These are phyloP conservation scores for Pseudogymnoascus sp. DNA, from an alignment of 2,329 filamentous ascomycete species.

Conservation along the genomic window DNA sequence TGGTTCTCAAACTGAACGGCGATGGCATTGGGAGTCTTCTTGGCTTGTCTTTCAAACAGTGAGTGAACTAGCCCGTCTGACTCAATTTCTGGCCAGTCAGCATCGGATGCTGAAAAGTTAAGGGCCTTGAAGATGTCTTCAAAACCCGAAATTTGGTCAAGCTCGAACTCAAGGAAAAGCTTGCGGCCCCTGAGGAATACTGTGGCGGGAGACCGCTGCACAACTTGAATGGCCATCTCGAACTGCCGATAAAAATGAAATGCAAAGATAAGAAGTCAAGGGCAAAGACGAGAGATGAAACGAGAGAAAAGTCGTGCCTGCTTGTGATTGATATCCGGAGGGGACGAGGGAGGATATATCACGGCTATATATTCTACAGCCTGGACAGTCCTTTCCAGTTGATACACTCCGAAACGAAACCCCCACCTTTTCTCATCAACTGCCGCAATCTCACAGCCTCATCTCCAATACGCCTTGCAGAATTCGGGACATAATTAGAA, in stretches of 20 bases:
- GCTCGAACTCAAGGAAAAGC: not conserved
- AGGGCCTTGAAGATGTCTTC: not conserved
- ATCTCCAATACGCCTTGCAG: conserved; percentile 3
- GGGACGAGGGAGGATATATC: not conserved
- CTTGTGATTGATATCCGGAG: not conserved
- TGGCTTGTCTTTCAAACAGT: not conserved
- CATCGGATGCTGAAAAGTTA: not conserved
- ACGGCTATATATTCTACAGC: not conserved
- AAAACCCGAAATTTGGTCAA: conserved; percentile 1
- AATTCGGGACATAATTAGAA: not conserved
- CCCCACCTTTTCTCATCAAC: not conserved
- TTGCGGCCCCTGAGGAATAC: conserved; percentile 1
- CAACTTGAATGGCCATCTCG: conserved; percentile 1
- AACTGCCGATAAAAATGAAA: not conserved
- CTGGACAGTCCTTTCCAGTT: not conserved
- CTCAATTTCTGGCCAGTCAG: not conserved
- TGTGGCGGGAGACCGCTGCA: not conserved
- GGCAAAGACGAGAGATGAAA: not conserved
- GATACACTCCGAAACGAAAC: not conserved
- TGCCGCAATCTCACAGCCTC: not conserved
- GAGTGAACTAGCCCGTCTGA: not conserved
- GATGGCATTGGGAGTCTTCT: not conserved
- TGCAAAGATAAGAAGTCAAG: not conserved
- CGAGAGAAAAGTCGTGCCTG: not conserved
- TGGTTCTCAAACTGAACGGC: not conserved